Evolutionary conservation across 768 basidiomycete species (phyloP), one percentile per base, ranked within the genome.

Genomic region (Boletus vermiculosoides): DNA sequence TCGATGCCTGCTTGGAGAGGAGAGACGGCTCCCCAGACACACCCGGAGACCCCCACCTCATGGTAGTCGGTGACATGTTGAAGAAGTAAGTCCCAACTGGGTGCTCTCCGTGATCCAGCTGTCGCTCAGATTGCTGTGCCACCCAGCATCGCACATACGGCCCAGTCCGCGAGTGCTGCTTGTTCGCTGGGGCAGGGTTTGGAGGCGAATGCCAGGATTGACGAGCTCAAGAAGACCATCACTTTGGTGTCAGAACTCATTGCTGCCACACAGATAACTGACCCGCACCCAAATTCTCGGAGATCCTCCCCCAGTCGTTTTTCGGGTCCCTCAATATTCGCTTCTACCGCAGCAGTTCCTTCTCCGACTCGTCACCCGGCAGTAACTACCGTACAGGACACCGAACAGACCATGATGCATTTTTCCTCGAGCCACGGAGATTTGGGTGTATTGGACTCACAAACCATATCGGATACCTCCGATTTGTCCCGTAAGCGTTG

Each of bases 101-200:
- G 59, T 45, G 13, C 22, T 15, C 18, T 31, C 28, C 6, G 12
- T 45, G 25, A 18, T 40, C 3, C 11, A 2, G 31, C 59, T 2
- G 40, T 30, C 56, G 37, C 66, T 66, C 42, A 60, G 58, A 56
- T 66, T 57, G 60, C 55, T 59, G 58, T 65, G 51, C 56, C 59
- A 53, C 60, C 41, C 64, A 87, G 86, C 68, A 85, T 87, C 61
- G 83, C 80, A 41, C 77, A 81, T 53, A 84, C 83, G 16, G 84
- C 85, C 39, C 76, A 79, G 52, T 81, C 82, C 44, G 85, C 83
- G 42, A 81, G 78, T 41, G 76, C 76, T 39, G 79, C 79, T 34
- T 85, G 81, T 59, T 73, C 73, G 30, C 58, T 69, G 16, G 78
- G 71, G n/a, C 78, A 81, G 59, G 77, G 76, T 49, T 58, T 74